These are phyloP conservation scores for Grigorovia humatica DNA, from an alignment of 805 yeast genomes.

Conservation along the genomic window DNA sequence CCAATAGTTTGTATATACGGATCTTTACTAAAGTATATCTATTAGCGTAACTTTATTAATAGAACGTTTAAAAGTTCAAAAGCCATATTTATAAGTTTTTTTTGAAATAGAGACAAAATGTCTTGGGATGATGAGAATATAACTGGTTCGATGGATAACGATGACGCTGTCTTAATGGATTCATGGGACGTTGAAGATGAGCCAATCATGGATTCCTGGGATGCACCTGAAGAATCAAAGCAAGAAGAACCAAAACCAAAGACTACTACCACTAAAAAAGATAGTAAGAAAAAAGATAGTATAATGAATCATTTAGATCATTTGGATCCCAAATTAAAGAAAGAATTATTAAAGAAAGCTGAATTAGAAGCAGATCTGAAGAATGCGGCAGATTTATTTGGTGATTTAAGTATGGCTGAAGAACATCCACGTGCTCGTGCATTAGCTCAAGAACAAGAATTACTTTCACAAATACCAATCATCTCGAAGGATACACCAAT, in stretches of 20 bases:
- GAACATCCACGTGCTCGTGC: conserved; percentile 37
- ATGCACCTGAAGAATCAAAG: conserved; percentile 47
- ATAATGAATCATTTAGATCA: conserved; percentile 49
- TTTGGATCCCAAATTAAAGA: conserved; percentile 65
- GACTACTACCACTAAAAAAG: conserved; percentile 16
- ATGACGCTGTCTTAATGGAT: conserved; percentile 41
- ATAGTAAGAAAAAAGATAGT: conserved; percentile 18
- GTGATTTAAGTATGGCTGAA: conserved; percentile 49
- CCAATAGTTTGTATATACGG: too few relatives aligned
- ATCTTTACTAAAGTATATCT: too few relatives aligned
- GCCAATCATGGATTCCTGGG: conserved; percentile 84
- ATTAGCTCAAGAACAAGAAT: conserved; percentile 29
- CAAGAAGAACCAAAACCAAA: conserved; percentile 31
- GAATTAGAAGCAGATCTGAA: conserved; percentile 80
- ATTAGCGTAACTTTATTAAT: too few relatives aligned
- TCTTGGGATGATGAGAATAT: conserved; percentile 81
- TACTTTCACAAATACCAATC: conserved; percentile 17
- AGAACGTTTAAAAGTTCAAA: too few relatives aligned
- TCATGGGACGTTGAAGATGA: conserved; percentile 73
- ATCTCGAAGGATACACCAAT: conserved; percentile 45
- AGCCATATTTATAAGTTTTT: too few relatives aligned
- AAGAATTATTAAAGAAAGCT: conserved; percentile 64
- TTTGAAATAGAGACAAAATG: conserved; percentile 11
- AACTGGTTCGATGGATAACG: conserved; percentile 47
- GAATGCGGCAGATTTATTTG: conserved; percentile 88